phyloP scores from a whole-genome alignment of 2,329 filamentous ascomycete species.

The Boeremia lycopersici region DNA sequence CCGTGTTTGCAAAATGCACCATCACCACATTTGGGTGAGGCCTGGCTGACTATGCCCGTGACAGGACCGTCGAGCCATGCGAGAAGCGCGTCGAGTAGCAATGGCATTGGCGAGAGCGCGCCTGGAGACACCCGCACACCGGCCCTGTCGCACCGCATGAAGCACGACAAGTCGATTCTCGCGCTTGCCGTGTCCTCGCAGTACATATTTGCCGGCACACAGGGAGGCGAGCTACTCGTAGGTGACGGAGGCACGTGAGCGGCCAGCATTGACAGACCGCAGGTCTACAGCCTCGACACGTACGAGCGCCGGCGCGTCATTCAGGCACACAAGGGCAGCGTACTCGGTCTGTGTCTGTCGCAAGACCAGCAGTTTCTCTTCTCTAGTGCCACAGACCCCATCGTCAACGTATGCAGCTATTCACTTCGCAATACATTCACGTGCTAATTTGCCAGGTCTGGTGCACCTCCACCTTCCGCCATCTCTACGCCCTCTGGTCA shows the following conservation, averaged over 20 bases:
- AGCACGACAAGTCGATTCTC: conserved; percentile 79
- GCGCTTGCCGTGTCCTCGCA: conserved; percentile 80
- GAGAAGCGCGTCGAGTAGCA: conserved; percentile 21
- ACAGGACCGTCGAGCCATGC: conserved; percentile 36
- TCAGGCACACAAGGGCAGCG: conserved; percentile 88
- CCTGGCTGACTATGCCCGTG: conserved; percentile 37
- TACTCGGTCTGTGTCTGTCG: conserved; percentile 83
- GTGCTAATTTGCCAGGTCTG: conserved; percentile 62
- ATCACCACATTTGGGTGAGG: conserved; percentile 14
- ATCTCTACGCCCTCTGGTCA: conserved; percentile 88
- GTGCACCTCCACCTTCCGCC: conserved; percentile 76
- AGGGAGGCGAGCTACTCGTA: conserved; percentile 86
- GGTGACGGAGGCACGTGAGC: conserved; percentile 14
- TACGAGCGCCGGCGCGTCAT: conserved; percentile 81
- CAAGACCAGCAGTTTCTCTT: conserved; percentile 78
- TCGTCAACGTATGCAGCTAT: conserved; percentile 71
- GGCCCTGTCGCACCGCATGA: conserved; percentile 74
- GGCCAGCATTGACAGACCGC: conserved; percentile 42
- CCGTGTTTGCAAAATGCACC: conserved; percentile 17
- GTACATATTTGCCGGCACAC: conserved; percentile 88
- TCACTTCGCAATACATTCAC: not conserved
- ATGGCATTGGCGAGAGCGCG: conserved; percentile 1
- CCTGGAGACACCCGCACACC: conserved; percentile 49
- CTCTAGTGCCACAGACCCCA: conserved; percentile 90
- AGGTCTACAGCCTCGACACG: conserved; percentile 81